Evolutionary conservation across 1,284 basidiomycete species (phyloP), one percentile per base, ranked within the genome.

Genomic region (Puccinia polysora): DNA sequence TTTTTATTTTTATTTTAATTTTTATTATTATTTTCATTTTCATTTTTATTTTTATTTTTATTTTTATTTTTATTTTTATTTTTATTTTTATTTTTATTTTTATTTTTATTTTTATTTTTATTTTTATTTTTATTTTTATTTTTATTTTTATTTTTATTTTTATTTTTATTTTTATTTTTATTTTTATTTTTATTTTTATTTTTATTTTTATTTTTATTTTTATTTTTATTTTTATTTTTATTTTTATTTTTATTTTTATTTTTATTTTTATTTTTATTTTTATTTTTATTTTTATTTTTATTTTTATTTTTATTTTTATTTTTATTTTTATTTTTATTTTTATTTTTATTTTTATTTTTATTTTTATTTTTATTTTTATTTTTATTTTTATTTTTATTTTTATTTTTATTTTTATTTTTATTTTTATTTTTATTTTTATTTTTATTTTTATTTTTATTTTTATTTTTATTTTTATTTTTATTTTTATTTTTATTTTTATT

Each of bases 1-100:
- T 45, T 45, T 45, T 45, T 45, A 45, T 45, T 45, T 45, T 45
- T 45, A 45, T 45, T 45, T 45, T 45, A 10, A 45, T 45, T 45
- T 45, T 45, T 45, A 45, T n/a, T n/a, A n/a, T n/a, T n/a, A n/a
- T n/a, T n/a, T n/a, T n/a, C n/a, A n/a, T n/a, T n/a, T n/a, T n/a
- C n/a, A 10, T 45, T 45, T 45, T 10, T 45, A 10, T 45, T 45
- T 45, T 10, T 45, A 10, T 45, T 45, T 45, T 10, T 45, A 10
- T 45, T 45, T 45, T 10, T 45, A 10, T 45, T 45, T 45, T 10
- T 45, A 10, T 45, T 45, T 45, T 10, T 45, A 10, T 45, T 45
- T 45, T 10, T 45, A 10, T 45, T 45, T 45, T 10, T 45, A 10
- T 45, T 45, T 45, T 10, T 45, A 10, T 45, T 45, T 45, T 10